A percentile compares a stretch with the other conserved stretches of the same genome.
Evolutionary conservation across 768 basidiomycete genomes (phyloP).

Genomic region (Trametopsis cervina): DNA sequence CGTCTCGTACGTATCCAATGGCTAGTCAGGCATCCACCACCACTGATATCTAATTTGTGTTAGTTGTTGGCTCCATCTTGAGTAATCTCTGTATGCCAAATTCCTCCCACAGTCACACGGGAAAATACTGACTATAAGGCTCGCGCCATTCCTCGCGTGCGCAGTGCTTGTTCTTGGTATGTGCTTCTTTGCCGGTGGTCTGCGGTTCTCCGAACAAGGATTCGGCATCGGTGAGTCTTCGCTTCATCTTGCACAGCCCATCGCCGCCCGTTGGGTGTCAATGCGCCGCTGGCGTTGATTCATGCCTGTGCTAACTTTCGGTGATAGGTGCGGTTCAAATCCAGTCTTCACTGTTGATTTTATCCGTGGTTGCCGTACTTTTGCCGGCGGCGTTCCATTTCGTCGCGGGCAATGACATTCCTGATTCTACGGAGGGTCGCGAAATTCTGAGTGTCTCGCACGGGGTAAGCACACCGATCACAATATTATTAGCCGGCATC

Average conservation of each 20-base stretch:
- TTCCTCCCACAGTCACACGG: slow-evolving; percentile 4
- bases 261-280: background rate
- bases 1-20: slow-evolving; percentile 29
- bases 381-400: slow-evolving; percentile 75
- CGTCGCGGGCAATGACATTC: slow-evolving; percentile 26
- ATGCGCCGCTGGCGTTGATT: background rate
- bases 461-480: slow-evolving; percentile 54
- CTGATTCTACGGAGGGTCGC: slow-evolving; percentile 31
- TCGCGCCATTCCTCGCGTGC: background rate
- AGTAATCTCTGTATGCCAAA: slow-evolving; percentile 33
- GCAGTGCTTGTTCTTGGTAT: slow-evolving; percentile 79
- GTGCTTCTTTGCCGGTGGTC: slow-evolving; percentile 79
- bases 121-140: background rate
- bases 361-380: slow-evolving; percentile 75
- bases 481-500: background rate
- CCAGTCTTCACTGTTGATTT: slow-evolving; percentile 64
- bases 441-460: slow-evolving; percentile 58
- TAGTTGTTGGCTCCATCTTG: slow-evolving; percentile 41
- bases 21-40: background rate
- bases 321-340: slow-evolving; percentile 59
- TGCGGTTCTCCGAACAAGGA: slow-evolving; percentile 71
- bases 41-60: slow-evolving; percentile 2
- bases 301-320: background rate
- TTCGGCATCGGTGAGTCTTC: slow-evolving; percentile 56
- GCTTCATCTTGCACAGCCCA: background rate